These are phyloP conservation scores for Penicillium simplicissimum DNA, from an alignment of 495 filamentous ascomycete species.

Conservation along the genomic window DNA sequence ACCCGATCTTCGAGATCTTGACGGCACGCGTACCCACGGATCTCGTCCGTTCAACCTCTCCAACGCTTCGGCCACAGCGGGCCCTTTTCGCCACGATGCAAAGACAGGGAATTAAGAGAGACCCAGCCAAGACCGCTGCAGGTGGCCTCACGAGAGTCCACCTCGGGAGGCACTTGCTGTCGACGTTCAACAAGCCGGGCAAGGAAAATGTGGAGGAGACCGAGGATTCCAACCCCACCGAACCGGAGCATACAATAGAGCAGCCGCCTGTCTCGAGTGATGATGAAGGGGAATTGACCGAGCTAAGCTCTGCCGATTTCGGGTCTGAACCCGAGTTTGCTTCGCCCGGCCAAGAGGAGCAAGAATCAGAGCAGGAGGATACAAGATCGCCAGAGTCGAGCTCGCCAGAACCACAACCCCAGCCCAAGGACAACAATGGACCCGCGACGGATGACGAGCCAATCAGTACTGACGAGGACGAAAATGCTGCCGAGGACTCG, in stretches of 20 bases:
- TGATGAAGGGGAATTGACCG: background rate
- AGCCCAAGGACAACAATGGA: background rate
- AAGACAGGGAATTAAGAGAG: constrained; percentile 11
- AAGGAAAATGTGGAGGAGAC: background rate
- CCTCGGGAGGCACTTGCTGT: constrained; percentile 17
- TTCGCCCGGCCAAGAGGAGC: background rate
- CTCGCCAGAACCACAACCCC: background rate
- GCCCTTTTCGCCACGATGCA: constrained; percentile 19
- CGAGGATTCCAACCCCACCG: background rate
- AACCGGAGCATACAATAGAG: background rate
- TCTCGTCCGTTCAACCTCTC: background rate
- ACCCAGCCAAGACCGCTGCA: constrained; percentile 30
- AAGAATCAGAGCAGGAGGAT: background rate
- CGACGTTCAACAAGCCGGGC: constrained; percentile 20
- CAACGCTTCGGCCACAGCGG: constrained; percentile 4
- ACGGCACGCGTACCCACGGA: constrained; percentile 6
- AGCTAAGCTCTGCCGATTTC: background rate
- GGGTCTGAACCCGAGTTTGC: background rate
- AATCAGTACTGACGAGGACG: constrained; percentile 33
- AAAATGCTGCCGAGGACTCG: constrained; percentile 10
- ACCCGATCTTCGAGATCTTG: background rate
- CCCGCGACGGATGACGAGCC: constrained; percentile 29
- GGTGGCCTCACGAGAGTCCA: constrained; percentile 20
- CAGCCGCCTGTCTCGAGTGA: background rate
- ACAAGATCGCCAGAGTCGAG: background rate